phyloP scores from a whole-genome alignment of 2,329 filamentous ascomycete species.

The Juglanconis sp. region DNA sequence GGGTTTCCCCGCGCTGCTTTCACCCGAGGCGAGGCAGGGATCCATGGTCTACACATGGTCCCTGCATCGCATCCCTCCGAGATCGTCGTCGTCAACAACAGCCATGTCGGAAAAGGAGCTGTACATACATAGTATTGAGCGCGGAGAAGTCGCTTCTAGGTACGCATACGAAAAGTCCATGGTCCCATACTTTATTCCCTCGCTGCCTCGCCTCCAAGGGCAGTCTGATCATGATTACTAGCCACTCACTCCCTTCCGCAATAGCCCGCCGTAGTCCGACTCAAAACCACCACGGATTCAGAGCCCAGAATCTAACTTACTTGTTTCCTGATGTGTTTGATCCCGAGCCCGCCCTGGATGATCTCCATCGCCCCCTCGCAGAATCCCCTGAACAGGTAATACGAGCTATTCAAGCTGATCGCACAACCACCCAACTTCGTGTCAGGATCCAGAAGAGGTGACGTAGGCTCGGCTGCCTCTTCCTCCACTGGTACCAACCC shows the following conservation, averaged over 20 bases:
- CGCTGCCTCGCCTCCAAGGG: conserved; percentile 40
- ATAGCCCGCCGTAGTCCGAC: too few species aligned
- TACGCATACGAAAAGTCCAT: too few species aligned
- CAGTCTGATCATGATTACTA: conserved; percentile 10
- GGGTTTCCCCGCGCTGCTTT: neutral
- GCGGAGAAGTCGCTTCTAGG: too few species aligned
- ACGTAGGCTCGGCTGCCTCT: conserved; percentile 21
- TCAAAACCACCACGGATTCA: too few species aligned
- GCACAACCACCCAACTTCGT: conserved; percentile 33
- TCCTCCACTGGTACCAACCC: conserved; percentile 36
- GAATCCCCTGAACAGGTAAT: conserved; percentile 52
- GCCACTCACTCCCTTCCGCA: too few species aligned
- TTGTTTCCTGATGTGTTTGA: conserved; percentile 49
- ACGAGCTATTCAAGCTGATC: conserved; percentile 46
- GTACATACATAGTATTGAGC: too few species aligned
- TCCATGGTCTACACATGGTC: neutral
- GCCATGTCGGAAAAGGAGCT: too few species aligned
- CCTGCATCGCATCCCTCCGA: neutral
- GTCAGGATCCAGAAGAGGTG: conserved; percentile 14
- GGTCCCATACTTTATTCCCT: conserved; percentile 18
- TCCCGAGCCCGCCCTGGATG: conserved; percentile 44
- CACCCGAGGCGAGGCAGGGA: neutral
- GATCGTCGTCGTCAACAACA: neutral
- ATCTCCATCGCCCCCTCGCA: conserved; percentile 53
- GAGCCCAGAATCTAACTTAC: conserved; percentile 29